Conservation (phyloP, 176 grass and related monocot genomes). For the barley (Hordeum vulgare) region DNA sequence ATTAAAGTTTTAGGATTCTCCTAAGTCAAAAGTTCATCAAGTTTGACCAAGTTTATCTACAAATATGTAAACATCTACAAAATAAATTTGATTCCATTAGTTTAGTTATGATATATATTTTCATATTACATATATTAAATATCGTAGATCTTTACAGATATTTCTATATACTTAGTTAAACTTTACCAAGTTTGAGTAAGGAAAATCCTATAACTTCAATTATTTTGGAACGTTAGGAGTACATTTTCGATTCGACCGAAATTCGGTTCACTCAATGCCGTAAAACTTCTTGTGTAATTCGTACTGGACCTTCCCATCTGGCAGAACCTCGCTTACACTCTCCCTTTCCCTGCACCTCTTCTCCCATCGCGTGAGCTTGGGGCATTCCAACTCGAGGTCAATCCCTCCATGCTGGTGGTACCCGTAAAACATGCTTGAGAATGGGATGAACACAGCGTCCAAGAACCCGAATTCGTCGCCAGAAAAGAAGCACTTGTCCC, state of each 20-base stretch:
- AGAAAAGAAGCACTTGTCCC: conserved; percentile 10
- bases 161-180: no score
- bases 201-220: no score
- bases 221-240: no score
- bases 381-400: not conserved
- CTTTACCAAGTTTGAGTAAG: no score
- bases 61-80: no score
- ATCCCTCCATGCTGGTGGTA: conserved; percentile 19
- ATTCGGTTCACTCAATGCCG: not conserved
- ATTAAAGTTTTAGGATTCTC: no score
- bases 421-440: conserved; percentile 28
- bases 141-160: no score
- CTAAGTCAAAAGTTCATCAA: no score
- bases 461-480: conserved; percentile 32
- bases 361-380: conserved; percentile 3
- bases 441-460: conserved; percentile 9
- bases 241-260: not conserved
- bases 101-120: no score
- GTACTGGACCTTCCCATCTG: conserved; percentile 9
- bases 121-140: no score
- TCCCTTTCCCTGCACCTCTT: conserved; percentile 34
- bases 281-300: conserved; percentile 38
- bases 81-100: no score
- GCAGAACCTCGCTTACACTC: conserved; percentile 15
- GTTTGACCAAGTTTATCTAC: no score